phyloP scores from a whole-genome alignment of 768 basidiomycete genomes.

The Boletus insuetus region DNA sequence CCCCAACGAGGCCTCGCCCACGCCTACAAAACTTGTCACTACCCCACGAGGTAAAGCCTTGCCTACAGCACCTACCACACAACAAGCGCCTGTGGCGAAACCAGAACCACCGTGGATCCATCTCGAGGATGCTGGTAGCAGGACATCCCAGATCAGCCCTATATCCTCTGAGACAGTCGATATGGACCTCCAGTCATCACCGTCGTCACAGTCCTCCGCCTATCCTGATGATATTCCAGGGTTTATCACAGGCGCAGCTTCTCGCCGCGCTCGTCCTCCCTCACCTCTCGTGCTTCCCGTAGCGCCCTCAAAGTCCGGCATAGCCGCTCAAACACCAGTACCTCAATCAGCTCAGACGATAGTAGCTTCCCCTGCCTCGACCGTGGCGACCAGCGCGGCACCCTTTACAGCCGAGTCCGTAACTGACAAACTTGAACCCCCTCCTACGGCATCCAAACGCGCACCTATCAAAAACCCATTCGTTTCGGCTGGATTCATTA shows the following conservation, averaged over 20 bases:
- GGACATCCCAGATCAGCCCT: conserved; percentile 29
- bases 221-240: conserved; percentile 32
- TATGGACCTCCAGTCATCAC: conserved; percentile 35
- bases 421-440: conserved; percentile 10
- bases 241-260: conserved; percentile 31
- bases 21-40: conserved; percentile 4
- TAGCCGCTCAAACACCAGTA: conserved; percentile 13
- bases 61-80: conserved; percentile 13
- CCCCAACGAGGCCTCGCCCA: conserved; percentile 1
- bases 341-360: conserved; percentile 13
- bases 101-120: conserved; percentile 13
- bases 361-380: conserved; percentile 19
- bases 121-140: conserved; percentile 28
- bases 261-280: conserved; percentile 25
- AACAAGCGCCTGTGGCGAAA: conserved; percentile 20
- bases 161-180: conserved; percentile 34
- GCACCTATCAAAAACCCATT: conserved; percentile 40
- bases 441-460: conserved; percentile 13
- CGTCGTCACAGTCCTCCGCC: conserved; percentile 23
- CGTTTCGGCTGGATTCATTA: conserved; percentile 49
- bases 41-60: conserved; percentile 6
- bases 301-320: conserved; percentile 7
- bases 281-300: conserved; percentile 25
- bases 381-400: conserved; percentile 6
- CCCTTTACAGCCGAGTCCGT: conserved; percentile 8